A percentile compares a stretch with the other conserved stretches of the same genome.
These are phyloP conservation scores for Alternaria triticina DNA, from an alignment of 2,329 filamentous ascomycete species.

Conservation along the genomic window DNA sequence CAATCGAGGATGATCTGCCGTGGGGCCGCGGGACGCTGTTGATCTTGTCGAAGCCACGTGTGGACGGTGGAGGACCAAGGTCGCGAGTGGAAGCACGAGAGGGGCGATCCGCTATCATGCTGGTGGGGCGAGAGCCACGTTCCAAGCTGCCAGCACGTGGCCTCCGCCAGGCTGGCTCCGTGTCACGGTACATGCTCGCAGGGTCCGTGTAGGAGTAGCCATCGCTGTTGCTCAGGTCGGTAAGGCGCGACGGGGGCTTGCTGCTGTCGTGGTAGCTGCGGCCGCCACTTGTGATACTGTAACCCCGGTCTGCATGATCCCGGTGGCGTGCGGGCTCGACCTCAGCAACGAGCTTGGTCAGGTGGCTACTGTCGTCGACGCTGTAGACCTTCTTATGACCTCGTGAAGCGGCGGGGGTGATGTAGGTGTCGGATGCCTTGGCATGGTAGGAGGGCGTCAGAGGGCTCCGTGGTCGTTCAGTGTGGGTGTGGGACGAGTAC, in stretches of 20 bases:
- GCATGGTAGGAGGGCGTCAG: conserved; percentile 41
- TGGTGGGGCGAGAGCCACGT: conserved; percentile 52
- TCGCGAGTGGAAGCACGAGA: conserved; percentile 47
- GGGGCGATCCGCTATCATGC: conserved; percentile 50
- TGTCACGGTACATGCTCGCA: conserved; percentile 58
- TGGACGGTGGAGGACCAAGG: conserved; percentile 68
- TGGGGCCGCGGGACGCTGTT: conserved; percentile 46
- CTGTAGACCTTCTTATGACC: conserved; percentile 58
- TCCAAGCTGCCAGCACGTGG: conserved; percentile 56
- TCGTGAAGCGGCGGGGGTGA: conserved; percentile 42
- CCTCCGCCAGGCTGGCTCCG: conserved; percentile 56
- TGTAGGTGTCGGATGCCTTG: conserved; percentile 45
- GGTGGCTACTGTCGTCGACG: conserved; percentile 53
- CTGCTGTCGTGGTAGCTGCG: conserved; percentile 36
- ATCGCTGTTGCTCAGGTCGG: conserved; percentile 51
- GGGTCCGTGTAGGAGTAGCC: conserved; percentile 59
- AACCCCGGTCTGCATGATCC: conserved; percentile 26
- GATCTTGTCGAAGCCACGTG: conserved; percentile 74
- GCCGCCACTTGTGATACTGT: conserved; percentile 40
- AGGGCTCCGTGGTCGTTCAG: conserved; percentile 51
- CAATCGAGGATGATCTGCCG: conserved; percentile 40
- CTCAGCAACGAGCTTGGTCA: conserved; percentile 46
- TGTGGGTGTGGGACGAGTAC: conserved; percentile 27
- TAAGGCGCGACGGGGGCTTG: conserved; percentile 33
- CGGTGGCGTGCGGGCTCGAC: conserved; percentile 43